Conservation (phyloP, 2,329 filamentous ascomycete genomes). For the Microcyclospora tardicrescens region DNA sequence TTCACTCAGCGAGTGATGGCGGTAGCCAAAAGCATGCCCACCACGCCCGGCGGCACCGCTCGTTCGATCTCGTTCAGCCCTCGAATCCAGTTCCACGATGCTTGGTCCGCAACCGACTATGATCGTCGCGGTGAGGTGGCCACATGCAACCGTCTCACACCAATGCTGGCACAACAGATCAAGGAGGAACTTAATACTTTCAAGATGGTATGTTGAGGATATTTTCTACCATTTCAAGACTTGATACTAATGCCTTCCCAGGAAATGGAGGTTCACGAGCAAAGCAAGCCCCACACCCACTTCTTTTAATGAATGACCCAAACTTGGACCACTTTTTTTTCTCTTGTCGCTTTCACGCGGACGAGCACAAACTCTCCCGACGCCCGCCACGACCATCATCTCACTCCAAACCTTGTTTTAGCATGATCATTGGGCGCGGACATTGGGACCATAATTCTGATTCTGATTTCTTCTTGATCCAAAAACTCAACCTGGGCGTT, state of each 20-base stretch:
- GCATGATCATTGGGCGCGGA: too few species aligned
- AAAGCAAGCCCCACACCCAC: conserved; percentile 98
- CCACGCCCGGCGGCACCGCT: conserved; percentile 56
- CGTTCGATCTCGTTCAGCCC: conserved; percentile 68
- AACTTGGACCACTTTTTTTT: neutral
- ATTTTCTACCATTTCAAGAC: neutral
- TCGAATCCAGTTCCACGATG: conserved; percentile 87
- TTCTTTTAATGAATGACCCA: conserved; percentile 65
- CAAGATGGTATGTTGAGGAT: conserved; percentile 69
- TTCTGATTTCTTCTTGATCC: too few species aligned
- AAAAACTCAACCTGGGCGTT: too few species aligned
- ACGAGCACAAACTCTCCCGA: too few species aligned
- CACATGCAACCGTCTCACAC: conserved; percentile 93
- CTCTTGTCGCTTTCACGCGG: too few species aligned
- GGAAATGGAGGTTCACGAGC: conserved; percentile 99
- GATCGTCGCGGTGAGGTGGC: conserved; percentile 92
- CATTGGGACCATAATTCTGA: too few species aligned
- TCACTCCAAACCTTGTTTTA: too few species aligned
- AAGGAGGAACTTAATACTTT: conserved; percentile 99
- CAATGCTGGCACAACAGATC: conserved; percentile 95
- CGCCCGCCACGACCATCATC: too few species aligned
- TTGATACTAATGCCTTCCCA: conserved; percentile 36
- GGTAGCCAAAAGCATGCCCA: conserved; percentile 68
- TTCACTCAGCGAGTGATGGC: conserved; percentile 62
- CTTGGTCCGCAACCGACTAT: conserved; percentile 90